Conservation (phyloP, 345 rosid genomes). For the Punica granatum region DNA sequence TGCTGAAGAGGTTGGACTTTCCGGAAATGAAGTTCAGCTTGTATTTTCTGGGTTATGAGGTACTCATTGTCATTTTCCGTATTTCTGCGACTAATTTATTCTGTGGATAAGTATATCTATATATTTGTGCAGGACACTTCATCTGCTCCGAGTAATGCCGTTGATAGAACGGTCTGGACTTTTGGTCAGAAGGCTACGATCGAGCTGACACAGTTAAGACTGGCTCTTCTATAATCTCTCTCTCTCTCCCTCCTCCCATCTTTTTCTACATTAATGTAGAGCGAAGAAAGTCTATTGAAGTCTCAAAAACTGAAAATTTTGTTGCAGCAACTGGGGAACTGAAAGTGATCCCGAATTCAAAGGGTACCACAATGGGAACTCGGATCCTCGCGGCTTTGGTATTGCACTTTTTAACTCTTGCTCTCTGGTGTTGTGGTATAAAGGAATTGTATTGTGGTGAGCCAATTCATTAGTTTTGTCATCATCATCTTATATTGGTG, state of each 20-base stretch:
- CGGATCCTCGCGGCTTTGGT: slow-evolving; percentile 96
- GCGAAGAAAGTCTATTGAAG: background rate
- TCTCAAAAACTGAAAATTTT: slow-evolving; percentile 3
- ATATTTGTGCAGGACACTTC: slow-evolving; percentile 44
- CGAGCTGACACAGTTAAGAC: slow-evolving; percentile 75
- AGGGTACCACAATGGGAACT: slow-evolving; percentile 90
- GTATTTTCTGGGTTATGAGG: slow-evolving; percentile 92
- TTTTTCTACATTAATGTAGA: background rate
- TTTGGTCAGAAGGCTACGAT: slow-evolving; percentile 71
- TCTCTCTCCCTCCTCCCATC: background rate
- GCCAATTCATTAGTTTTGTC: background rate
- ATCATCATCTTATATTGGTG: too few species aligned
- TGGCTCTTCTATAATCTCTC: background rate
- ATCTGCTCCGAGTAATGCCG: slow-evolving; percentile 62
- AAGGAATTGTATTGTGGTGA: background rate
- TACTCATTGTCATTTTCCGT: slow-evolving; percentile 13
- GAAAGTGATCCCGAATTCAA: slow-evolving; percentile 85
- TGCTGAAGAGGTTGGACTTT: slow-evolving; percentile 85
- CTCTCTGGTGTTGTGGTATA: background rate
- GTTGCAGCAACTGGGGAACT: slow-evolving; percentile 87
- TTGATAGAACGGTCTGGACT: slow-evolving; percentile 83
- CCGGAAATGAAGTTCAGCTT: slow-evolving; percentile 86
- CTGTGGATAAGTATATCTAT: too few species aligned
- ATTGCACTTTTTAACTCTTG: slow-evolving; percentile 14
- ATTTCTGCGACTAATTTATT: background rate